Percentiles rank a stretch among this genome's conserved stretches.
phyloP scores from a whole-genome alignment of 1,284 basidiomycete species.

The Acaromyces ingoldii region DNA sequence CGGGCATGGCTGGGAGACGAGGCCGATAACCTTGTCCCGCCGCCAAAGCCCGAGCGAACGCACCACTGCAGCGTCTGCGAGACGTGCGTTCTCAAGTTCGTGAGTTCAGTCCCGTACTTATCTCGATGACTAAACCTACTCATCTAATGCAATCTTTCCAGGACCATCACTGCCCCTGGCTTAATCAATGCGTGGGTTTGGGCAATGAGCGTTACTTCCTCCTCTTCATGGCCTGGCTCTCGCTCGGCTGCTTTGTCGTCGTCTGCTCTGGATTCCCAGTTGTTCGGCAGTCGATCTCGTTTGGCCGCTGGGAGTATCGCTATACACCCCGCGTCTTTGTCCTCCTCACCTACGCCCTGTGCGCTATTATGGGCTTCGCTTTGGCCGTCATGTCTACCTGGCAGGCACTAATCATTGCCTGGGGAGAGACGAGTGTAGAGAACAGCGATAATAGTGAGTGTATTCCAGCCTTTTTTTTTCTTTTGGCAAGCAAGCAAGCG shows the following conservation, averaged over 20 bases:
- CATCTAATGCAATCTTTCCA: constrained; percentile 5
- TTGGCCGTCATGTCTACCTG: constrained; percentile 74
- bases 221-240: constrained; percentile 70
- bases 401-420: constrained; percentile 70
- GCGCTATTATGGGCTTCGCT: constrained; percentile 66
- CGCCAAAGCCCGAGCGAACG: constrained; percentile 75
- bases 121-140: too few relatives aligned
- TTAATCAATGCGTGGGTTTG: constrained; percentile 91
- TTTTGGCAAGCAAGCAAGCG: constrained; percentile 67
- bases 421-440: constrained; percentile 89
- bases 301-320: constrained; percentile 60
- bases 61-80: constrained; percentile 95
- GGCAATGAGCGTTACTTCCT: constrained; percentile 95
- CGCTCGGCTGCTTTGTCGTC: constrained; percentile 34
- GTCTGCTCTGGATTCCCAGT: constrained; percentile 16
- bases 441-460: constrained; percentile 81
- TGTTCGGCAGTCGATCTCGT: constrained; percentile 2
- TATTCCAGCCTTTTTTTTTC: too few relatives aligned
- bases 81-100: constrained; percentile 84
- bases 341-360: constrained; percentile 62
- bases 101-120: too few relatives aligned
- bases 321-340: constrained; percentile 66
- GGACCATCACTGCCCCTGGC: constrained; percentile 63
- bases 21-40: constrained; percentile 41
- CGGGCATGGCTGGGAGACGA: constrained; percentile 38